Evolutionary conservation across 345 rosid species (phyloP).

Genomic region (Brassica cretica): DNA sequence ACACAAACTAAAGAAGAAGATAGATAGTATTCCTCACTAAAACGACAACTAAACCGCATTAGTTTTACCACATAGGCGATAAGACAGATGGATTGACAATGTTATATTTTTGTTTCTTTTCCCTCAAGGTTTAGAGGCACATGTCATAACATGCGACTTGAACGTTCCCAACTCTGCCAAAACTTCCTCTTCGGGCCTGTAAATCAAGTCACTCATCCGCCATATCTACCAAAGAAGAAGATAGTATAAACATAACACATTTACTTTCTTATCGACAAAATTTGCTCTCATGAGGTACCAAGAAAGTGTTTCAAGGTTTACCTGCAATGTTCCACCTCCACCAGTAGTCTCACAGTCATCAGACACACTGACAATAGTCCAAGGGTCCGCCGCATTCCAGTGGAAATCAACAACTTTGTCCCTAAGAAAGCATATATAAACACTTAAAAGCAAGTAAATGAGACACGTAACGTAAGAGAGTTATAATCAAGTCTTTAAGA

Average conservation of each 20-base stretch:
- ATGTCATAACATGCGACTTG: conserved; percentile 78
- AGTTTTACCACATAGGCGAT: conserved; percentile 17
- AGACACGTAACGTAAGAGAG: background rate
- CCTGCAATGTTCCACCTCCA: conserved; percentile 93
- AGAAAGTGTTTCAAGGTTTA: conserved; percentile 4
- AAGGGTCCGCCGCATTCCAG: conserved; percentile 85
- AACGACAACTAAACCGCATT: conserved; percentile 24
- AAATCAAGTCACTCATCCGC: conserved; percentile 96
- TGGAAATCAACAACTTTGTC: conserved; percentile 98
- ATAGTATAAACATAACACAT: background rate
- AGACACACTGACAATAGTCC: conserved; percentile 95
- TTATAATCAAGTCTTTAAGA: background rate
- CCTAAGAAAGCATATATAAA: conserved; percentile 39
- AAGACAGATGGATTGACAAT: conserved; percentile 2
- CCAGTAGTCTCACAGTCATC: conserved; percentile 95
- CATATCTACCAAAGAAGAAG: conserved; percentile 62
- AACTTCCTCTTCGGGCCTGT: conserved; percentile 94
- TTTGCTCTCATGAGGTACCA: background rate
- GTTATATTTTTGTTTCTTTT: background rate
- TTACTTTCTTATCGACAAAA: background rate
- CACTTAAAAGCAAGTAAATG: conserved; percentile 13
- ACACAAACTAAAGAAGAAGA: conserved; percentile 26
- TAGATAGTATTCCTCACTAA: conserved; percentile 12
- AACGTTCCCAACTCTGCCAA: conserved; percentile 88
- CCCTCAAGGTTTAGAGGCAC: conserved; percentile 64